Percentiles rank a stretch among this genome's conserved stretches.
Conservation (phyloP, 2,329 filamentous ascomycete genomes). For the Curvularia lunata region DNA sequence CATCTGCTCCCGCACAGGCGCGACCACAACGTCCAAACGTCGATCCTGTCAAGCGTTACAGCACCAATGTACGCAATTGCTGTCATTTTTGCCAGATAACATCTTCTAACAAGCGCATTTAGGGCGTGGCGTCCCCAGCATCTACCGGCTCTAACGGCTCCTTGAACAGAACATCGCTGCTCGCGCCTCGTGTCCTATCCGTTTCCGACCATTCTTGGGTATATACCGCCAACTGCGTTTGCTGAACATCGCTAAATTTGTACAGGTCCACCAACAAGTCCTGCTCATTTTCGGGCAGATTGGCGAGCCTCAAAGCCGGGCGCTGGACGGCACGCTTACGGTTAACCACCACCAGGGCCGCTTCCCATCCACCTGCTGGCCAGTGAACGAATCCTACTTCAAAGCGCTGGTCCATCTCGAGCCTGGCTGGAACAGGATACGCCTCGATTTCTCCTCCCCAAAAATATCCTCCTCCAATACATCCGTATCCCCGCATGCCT, state of each 20-base stretch:
- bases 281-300: conserved; percentile 82
- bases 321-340: conserved; percentile 78
- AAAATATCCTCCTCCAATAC: conserved; percentile 75
- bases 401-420: conserved; percentile 90
- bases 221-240: conserved; percentile 45
- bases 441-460: conserved; percentile 85
- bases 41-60: conserved; percentile 62
- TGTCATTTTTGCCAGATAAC: neutral
- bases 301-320: conserved; percentile 70
- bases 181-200: conserved; percentile 80
- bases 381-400: conserved; percentile 87
- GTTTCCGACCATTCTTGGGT: conserved; percentile 86
- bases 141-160: conserved; percentile 57
- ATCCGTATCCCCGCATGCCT: conserved; percentile 74
- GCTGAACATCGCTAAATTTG: conserved; percentile 20
- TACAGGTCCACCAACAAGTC: conserved; percentile 87
- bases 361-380: conserved; percentile 85
- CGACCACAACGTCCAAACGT: conserved; percentile 53
- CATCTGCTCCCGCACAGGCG: conserved; percentile 32
- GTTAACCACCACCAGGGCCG: conserved; percentile 82
- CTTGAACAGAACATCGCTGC: conserved; percentile 71
- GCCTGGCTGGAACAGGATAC: conserved; percentile 85
- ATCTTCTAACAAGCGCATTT: conserved; percentile 13
- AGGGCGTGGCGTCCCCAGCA: conserved; percentile 61
- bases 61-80: conserved; percentile 48